Conservation (phyloP, 306 rosid species). For the Lathyrus oleraceus region DNA sequence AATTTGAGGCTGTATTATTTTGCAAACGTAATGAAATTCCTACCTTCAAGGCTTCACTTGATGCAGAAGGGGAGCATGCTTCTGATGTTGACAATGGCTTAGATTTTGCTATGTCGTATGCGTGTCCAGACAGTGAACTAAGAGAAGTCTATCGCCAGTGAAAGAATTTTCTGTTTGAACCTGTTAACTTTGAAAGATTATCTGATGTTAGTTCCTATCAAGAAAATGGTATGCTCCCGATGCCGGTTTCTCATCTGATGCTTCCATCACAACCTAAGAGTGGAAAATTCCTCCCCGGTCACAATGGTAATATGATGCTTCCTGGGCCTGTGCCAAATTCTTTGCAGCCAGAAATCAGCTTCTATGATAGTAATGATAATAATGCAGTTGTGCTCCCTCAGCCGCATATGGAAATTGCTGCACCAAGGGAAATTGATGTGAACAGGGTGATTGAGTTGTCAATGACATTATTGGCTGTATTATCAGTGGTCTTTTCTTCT, state of each 20-base stretch:
- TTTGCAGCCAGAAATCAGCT: too few species aligned
- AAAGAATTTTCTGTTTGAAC: conserved; percentile 46
- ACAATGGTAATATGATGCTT: too few species aligned
- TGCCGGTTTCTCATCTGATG: conserved; percentile 36
- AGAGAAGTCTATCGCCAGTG: conserved; percentile 45
- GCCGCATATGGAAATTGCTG: conserved; percentile 31
- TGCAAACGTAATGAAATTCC: conserved; percentile 44
- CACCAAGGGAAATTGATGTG: conserved; percentile 31
- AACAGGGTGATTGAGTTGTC: conserved; percentile 34
- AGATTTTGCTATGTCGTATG: conserved; percentile 58
- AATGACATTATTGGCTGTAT: conserved; percentile 21
- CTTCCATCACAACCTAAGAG: too few species aligned
- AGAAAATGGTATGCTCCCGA: conserved; percentile 37
- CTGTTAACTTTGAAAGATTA: conserved; percentile 35
- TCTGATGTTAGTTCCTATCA: conserved; percentile 21
- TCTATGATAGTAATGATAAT: too few species aligned
- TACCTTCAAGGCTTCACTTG: conserved; percentile 20
- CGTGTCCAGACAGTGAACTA: conserved; percentile 55
- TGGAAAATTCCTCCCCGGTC: too few species aligned
- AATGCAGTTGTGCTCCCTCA: too few species aligned
- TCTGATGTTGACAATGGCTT: conserved; percentile 39
- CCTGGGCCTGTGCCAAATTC: too few species aligned
- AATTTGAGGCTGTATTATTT: conserved; percentile 60
- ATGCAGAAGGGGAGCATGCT: conserved; percentile 39
- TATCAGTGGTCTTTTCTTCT: conserved; percentile 39